These are phyloP conservation scores for Coemansia furcata DNA, from an alignment of 192 early-diverging fungal genomes.

Conservation along the genomic window DNA sequence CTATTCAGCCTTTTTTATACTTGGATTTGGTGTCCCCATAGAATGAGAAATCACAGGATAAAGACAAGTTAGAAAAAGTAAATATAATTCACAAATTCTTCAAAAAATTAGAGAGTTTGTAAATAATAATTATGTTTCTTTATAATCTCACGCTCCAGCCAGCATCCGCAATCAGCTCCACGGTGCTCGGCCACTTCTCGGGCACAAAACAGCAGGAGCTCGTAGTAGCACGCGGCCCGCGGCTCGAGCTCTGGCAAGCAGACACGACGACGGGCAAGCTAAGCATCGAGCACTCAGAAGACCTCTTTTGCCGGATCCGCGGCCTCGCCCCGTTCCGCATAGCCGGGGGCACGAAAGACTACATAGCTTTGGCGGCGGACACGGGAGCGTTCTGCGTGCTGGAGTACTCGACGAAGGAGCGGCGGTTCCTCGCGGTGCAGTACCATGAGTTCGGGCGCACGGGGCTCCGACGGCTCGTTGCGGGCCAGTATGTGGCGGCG, in stretches of 20 bases:
- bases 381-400: conserved; percentile 85
- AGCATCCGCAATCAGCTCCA: conserved; percentile 72
- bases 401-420: conserved; percentile 77
- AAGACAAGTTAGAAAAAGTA: neutral
- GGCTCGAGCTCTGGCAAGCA: conserved; percentile 78
- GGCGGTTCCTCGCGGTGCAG: conserved; percentile 78
- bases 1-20: too few species aligned
- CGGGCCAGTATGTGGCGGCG: conserved; percentile 93
- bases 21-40: too few species aligned
- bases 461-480: conserved; percentile 82
- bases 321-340: conserved; percentile 82
- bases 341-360: conserved; percentile 89
- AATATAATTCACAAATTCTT: neutral
- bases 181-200: conserved; percentile 88
- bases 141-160: conserved; percentile 90
- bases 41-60: neutral
- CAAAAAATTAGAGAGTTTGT: neutral
- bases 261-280: conserved; percentile 83
- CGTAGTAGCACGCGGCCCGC: conserved; percentile 62
- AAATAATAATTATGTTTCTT: conserved; percentile 47
- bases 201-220: conserved; percentile 91
- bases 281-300: conserved; percentile 63
- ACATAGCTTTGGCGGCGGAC: conserved; percentile 87
- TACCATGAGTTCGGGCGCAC: conserved; percentile 94
- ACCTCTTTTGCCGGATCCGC: conserved; percentile 85